phyloP scores from a whole-genome alignment of 345 rosid genomes.

The Erysimum cheiranthoides region DNA sequence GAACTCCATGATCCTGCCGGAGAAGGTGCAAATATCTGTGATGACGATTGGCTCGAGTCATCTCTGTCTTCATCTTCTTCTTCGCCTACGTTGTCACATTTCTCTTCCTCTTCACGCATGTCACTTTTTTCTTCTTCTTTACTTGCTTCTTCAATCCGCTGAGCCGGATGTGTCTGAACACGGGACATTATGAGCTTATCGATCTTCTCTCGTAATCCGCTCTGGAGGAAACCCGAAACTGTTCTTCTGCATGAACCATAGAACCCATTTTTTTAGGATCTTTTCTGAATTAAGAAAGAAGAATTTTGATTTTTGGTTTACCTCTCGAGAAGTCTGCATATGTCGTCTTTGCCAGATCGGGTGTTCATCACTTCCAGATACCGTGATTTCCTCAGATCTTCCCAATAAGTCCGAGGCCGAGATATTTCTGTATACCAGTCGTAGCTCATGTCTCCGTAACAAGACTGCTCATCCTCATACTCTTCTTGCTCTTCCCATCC shows the following conservation, averaged over 20 bases:
- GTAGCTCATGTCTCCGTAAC: conserved; percentile 44
- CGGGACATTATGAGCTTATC: conserved; percentile 62
- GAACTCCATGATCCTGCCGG: conserved; percentile 62
- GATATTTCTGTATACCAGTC: conserved; percentile 79
- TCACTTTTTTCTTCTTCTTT: conserved; percentile 44
- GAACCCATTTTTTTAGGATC: background rate
- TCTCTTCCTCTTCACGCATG: conserved; percentile 27
- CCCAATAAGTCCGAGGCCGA: conserved; percentile 90
- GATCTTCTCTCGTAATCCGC: conserved; percentile 77
- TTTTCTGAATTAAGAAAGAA: background rate
- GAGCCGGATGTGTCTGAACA: conserved; percentile 53
- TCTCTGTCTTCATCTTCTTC: conserved; percentile 41
- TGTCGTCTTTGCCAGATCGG: conserved; percentile 63
- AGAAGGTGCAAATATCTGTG: conserved; percentile 47
- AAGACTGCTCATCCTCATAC: conserved; percentile 42
- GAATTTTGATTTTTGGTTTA: conserved; percentile 25
- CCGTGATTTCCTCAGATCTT: conserved; percentile 67
- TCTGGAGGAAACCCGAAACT: conserved; percentile 71
- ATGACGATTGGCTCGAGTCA: conserved; percentile 48
- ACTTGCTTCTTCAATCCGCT: conserved; percentile 28
- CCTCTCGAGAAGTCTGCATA: conserved; percentile 78
- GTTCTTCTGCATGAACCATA: conserved; percentile 59
- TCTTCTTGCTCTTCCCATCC: conserved; percentile 49
- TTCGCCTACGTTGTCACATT: conserved; percentile 34
- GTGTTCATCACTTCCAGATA: conserved; percentile 66